These are phyloP conservation scores for Cladosporium sp. DNA, from an alignment of 2,329 filamentous ascomycete genomes.

Conservation along the genomic window DNA sequence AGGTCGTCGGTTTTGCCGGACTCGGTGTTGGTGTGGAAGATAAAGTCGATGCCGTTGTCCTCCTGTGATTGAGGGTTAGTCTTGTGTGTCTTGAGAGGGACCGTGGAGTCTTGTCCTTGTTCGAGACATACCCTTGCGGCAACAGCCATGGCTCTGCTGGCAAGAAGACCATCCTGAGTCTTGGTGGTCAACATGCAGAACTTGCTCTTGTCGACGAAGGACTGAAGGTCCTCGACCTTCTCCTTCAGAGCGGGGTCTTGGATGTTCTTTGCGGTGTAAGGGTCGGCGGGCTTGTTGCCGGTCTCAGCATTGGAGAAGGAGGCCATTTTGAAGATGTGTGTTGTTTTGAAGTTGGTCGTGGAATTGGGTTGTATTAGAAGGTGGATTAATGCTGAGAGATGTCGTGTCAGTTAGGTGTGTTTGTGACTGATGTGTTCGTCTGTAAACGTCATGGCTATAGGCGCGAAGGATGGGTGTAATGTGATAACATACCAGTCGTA, in stretches of 20 bases:
- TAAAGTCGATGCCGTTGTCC: conserved; percentile 69
- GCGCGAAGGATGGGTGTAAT: too few species aligned
- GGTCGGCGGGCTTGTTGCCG: conserved; percentile 63
- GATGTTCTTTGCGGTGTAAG: conserved; percentile 73
- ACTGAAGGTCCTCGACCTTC: conserved; percentile 69
- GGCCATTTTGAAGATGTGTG: conserved; percentile 23
- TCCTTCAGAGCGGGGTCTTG: conserved; percentile 66
- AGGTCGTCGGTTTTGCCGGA: conserved; percentile 84
- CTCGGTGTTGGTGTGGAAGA: conserved; percentile 90
- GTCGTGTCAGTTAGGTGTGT: not conserved
- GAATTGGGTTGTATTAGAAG: not conserved
- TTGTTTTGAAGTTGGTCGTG: not conserved
- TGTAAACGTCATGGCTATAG: too few species aligned
- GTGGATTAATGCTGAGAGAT: not conserved
- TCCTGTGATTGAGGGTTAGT: too few species aligned
- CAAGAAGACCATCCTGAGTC: conserved; percentile 60
- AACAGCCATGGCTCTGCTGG: conserved; percentile 81
- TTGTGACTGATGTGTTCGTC: not conserved
- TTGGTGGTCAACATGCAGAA: conserved; percentile 87
- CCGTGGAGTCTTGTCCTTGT: not conserved
- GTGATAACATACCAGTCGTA: too few species aligned
- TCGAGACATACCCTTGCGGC: conserved; percentile 61
- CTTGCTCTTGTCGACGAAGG: conserved; percentile 68
- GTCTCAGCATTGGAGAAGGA: conserved; percentile 57
- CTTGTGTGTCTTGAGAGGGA: conserved; percentile 44